Evolutionary conservation across 2,329 filamentous ascomycete genomes (phyloP), one percentile per base, ranked within the genome.

Genomic region (Verticillium zaregamsianum): DNA sequence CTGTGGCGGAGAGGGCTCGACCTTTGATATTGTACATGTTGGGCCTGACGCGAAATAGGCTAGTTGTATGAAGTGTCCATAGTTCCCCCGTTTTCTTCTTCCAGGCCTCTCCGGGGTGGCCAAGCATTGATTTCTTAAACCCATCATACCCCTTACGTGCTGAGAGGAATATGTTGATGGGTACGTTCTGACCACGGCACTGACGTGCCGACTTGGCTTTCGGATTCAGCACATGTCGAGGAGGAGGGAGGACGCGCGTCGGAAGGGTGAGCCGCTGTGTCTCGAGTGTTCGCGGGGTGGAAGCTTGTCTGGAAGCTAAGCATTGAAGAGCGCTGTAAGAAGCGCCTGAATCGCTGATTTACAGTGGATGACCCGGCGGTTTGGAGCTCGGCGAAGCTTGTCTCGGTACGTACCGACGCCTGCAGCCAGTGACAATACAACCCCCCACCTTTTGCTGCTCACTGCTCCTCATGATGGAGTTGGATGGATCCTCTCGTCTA

Each of bases 1-100:
- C 4, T 77, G 74, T 59, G 63, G 67, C 23, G 65, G 68, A 25
- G 68, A 71, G 33, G 63, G 61, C 20, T 69, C 71, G 55, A 63
- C 65, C 14, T 74, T 72, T 56, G 72, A 65, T 11, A 69, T 74
- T 37, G 57, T 69, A 12, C 49, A n/a, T n/a, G 59, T 65, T 14
- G 39, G 61, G 39, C 35, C 52, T 55, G 52, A 59, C 20, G 37
- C 49, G 9, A 52, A 52, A 8, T 52, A 52, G 45, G 5, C 20
- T 12, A 12, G 3, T 12, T 5, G 20, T 23, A n/a, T 49, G 5
- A 14, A 14, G 7, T 17, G 14, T 40, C 15, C 17, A n/a, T 40
- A 20, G 14, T 17, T 39, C 9, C 15, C 37, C 17, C 37, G 17
- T 40, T 17, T n/a, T 40, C 15, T 39, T 35, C 14, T 40, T 40